Conservation (phyloP, 2,329 filamentous ascomycete species). For the Tolypocladium sp. region DNA sequence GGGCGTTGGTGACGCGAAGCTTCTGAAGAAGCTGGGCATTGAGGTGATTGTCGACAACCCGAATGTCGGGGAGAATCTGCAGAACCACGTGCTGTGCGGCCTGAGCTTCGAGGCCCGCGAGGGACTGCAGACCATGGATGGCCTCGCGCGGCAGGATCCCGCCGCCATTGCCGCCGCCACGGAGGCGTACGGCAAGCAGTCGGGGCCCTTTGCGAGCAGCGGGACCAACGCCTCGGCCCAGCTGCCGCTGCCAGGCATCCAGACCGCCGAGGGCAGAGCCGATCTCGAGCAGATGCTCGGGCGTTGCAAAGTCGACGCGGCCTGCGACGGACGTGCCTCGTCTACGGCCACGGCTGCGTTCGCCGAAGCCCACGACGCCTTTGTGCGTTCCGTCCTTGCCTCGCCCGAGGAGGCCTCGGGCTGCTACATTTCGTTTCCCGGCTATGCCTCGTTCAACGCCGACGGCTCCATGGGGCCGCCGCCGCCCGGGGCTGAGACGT, state of each 20-base stretch:
- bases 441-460: background rate
- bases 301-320: background rate
- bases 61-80: background rate
- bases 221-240: background rate
- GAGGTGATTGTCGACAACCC: background rate
- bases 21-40: background rate
- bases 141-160: background rate
- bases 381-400: background rate
- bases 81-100: background rate
- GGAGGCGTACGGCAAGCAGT: background rate
- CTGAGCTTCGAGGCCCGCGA: background rate
- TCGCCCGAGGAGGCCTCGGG: background rate
- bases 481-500: background rate
- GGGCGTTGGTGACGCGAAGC: background rate
- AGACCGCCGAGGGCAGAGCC: background rate
- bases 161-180: background rate
- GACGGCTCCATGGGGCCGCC: background rate
- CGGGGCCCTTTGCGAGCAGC: background rate
- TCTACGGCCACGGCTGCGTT: background rate
- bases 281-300: background rate
- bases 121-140: background rate
- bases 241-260: background rate
- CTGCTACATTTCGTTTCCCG: background rate
- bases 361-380: background rate
- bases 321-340: background rate